phyloP scores from a whole-genome alignment of 192 early-diverging fungal genomes.

The Linnemannia elongata region DNA sequence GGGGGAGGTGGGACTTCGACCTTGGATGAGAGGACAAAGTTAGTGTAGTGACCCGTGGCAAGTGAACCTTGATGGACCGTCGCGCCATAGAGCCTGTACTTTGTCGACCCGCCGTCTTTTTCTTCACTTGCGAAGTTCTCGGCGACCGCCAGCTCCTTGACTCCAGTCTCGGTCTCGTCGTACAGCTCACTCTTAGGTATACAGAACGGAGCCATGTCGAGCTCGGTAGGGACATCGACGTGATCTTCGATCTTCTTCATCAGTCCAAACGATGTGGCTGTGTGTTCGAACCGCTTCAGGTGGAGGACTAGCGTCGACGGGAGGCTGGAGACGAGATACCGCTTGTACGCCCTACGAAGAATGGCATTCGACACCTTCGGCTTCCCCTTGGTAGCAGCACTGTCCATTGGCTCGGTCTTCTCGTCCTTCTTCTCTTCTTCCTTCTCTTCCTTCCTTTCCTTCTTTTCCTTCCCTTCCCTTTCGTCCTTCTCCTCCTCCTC shows the following conservation, averaged over 20 bases:
- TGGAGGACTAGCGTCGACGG: slow-evolving; percentile 59
- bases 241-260: slow-evolving; percentile 58
- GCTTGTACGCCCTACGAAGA: slow-evolving; percentile 54
- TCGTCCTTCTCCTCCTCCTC: background rate
- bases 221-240: slow-evolving; percentile 49
- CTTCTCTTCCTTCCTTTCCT: background rate
- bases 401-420: background rate
- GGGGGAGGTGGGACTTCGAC: slow-evolving; percentile 23
- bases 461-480: slow-evolving; percentile 4
- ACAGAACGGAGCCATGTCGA: slow-evolving; percentile 54
- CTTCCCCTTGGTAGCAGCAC: background rate
- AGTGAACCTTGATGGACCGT: slow-evolving; percentile 60
- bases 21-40: slow-evolving; percentile 53
- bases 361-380: slow-evolving; percentile 16
- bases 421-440: slow-evolving; percentile 1
- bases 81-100: slow-evolving; percentile 59
- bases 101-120: slow-evolving; percentile 1
- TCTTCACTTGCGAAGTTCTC: background rate
- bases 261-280: slow-evolving; percentile 18
- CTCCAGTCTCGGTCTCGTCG: slow-evolving; percentile 23
- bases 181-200: slow-evolving; percentile 39
- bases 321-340: slow-evolving; percentile 51
- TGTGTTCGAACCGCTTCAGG: slow-evolving; percentile 60
- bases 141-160: slow-evolving; percentile 5
- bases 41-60: slow-evolving; percentile 59